Evolutionary conservation across 73 alveolate species (phyloP), one percentile per base, ranked within the genome.

Genomic region (Vitrella brassicaformis): DNA sequence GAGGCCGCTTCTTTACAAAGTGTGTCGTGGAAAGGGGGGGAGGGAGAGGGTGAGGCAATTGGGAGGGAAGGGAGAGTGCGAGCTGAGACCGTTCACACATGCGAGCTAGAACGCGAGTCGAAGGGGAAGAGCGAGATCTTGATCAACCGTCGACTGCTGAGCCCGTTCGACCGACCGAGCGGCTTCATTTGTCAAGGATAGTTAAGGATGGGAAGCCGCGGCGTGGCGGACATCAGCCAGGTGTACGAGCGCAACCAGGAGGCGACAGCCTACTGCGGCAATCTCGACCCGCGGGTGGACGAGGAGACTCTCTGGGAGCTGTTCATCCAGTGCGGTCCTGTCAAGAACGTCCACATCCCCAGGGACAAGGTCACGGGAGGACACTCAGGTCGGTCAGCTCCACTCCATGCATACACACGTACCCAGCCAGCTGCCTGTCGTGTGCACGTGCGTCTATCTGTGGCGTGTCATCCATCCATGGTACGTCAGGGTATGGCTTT

Each of bases 271-370:
- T 39, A 39, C 56, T 8, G 4, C 56, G 56, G 56, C 56, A 39
- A 39, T 39, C 14, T 39, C 22, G 56, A 39, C 4, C 56, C 56
- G 22, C 4, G 14, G 56, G 56, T 39, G 22, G 56, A 39, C 14
- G 56, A 39, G 56, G 56, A 39, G 14, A 39, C 56, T 39, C 56
- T 39, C 22, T 4, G 56, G 56, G 56, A 39, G 56, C 56, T 39
- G 4, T 39, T 39, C 56, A 39, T 39, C 22, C 56, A 39, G 56
- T 39, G 56, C 82, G 99, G 98, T 7, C 97, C 99, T n/a, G 98
- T 96, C 65, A 94, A 92, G 28, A 96, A 95, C 80, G 98, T 96
- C 65, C 98, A 95, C 85, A 89, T 96, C 64, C 99, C 99, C 4
- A 85, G 98, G 77, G 99, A 96, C 85, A 95, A 96, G 85, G 89